A percentile compares a stretch with the other conserved stretches of the same genome.
These are phyloP conservation scores for Colletotrichum phormii DNA, from an alignment of 2,329 filamentous ascomycete genomes.

Conservation along the genomic window DNA sequence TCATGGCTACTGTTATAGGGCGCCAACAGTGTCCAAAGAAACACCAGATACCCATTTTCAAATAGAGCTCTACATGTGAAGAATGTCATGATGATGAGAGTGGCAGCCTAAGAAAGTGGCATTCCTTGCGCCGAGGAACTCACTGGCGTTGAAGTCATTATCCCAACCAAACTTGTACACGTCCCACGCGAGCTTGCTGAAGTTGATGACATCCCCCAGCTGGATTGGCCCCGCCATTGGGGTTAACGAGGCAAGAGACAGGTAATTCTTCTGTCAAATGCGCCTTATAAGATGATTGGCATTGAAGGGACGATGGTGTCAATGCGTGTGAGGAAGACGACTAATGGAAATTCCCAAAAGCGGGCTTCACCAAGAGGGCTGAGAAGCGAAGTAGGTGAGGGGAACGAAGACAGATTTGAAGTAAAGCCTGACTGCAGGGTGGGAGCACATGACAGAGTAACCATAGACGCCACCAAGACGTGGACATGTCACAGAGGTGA, in stretches of 20 bases:
- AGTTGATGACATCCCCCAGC: conserved; percentile 46
- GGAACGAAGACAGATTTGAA: conserved; percentile 19
- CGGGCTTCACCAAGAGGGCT: conserved; percentile 12
- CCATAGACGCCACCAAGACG: not conserved
- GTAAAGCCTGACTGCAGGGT: conserved; percentile 10
- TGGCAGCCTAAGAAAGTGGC: not conserved
- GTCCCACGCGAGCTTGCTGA: conserved; percentile 48
- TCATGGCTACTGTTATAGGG: not conserved
- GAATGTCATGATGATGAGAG: not conserved
- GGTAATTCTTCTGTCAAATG: not conserved
- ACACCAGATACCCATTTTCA: not conserved
- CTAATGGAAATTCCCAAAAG: conserved; percentile 25
- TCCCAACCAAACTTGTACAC: conserved; percentile 47
- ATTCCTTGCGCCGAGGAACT: conserved; percentile 33
- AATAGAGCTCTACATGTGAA: not conserved
- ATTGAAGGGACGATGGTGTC: conserved; percentile 7
- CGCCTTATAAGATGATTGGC: conserved; percentile 15
- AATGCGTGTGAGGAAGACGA: conserved; percentile 14
- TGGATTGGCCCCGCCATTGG: conserved; percentile 39
- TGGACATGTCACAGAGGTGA: conserved; percentile 10
- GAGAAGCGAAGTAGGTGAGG: conserved; percentile 2
- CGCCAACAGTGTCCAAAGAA: not conserved
- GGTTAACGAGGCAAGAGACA: not conserved
- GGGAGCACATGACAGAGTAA: conserved; percentile 1
- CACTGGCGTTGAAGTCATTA: conserved; percentile 48